phyloP scores from a whole-genome alignment of 176 grass and related monocot genomes.

The Triticum urartu region DNA sequence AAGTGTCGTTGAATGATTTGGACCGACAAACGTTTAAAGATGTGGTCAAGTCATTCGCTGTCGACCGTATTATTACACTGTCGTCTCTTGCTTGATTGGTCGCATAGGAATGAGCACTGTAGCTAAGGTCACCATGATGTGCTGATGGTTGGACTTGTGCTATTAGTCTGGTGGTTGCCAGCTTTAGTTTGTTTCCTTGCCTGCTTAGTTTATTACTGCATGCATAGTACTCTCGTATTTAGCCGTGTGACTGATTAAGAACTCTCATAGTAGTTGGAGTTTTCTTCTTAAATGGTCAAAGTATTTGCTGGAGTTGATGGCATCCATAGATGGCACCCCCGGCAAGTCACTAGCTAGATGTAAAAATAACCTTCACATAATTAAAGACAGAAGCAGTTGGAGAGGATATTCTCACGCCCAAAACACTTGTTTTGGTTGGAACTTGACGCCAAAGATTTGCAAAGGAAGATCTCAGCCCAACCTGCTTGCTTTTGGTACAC shows the following conservation, averaged over 20 bases:
- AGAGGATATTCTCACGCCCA: too few relatives aligned
- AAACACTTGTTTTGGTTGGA: too few relatives aligned
- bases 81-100: constrained; percentile 35
- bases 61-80: neutral
- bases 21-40: constrained; percentile 37
- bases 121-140: constrained; percentile 16
- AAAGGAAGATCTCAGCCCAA: too few relatives aligned
- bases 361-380: too few relatives aligned
- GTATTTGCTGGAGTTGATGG: neutral
- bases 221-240: neutral
- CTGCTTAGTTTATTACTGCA: too few relatives aligned
- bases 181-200: too few relatives aligned
- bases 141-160: too few relatives aligned
- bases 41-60: constrained; percentile 28
- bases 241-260: neutral
- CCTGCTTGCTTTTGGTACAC: constrained; percentile 1
- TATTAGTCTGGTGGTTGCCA: too few relatives aligned
- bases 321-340: neutral
- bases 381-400: too few relatives aligned
- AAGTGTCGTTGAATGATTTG: constrained; percentile 41
- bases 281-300: neutral
- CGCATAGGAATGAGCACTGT: constrained; percentile 24
- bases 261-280: neutral
- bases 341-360: neutral
- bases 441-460: too few relatives aligned